Conservation (phyloP, 2,329 filamentous ascomycete species). For the Verticillium nonalfalfae region DNA sequence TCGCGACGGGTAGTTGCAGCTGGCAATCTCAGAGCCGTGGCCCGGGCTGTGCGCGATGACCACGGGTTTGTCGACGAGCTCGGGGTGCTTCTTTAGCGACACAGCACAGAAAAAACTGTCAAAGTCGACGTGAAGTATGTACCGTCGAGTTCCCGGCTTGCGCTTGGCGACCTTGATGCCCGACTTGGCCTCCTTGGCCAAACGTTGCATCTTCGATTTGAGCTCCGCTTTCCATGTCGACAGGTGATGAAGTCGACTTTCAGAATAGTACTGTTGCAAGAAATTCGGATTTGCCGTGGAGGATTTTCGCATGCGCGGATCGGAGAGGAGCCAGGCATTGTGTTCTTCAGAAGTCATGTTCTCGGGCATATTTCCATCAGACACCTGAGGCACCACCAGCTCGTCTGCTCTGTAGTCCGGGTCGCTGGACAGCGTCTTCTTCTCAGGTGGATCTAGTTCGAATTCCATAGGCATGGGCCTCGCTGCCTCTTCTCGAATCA, state of each 20-base stretch:
- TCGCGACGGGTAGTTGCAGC: slow-evolving; percentile 91
- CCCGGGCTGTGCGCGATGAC: slow-evolving; percentile 86
- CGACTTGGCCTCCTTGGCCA: slow-evolving; percentile 63
- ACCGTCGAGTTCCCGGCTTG: slow-evolving; percentile 61
- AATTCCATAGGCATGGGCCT: neutral
- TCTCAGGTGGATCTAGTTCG: neutral
- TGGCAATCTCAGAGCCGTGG: slow-evolving; percentile 88
- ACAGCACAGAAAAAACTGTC: slow-evolving; percentile 98
- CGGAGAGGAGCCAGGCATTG: slow-evolving; percentile 76
- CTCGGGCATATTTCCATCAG: slow-evolving; percentile 29
- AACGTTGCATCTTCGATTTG: slow-evolving; percentile 78
- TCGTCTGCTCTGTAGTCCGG: neutral
- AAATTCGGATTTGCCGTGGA: slow-evolving; percentile 92
- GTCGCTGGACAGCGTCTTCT: neutral
- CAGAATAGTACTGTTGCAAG: slow-evolving; percentile 87
- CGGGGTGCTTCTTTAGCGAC: slow-evolving; percentile 70
- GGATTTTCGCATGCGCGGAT: slow-evolving; percentile 80
- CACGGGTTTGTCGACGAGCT: slow-evolving; percentile 70
- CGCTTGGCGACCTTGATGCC: slow-evolving; percentile 39
- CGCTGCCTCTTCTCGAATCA: neutral
- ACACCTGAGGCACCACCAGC: too few relatives aligned
- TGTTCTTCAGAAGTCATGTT: slow-evolving; percentile 89
- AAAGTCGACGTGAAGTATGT: slow-evolving; percentile 94
- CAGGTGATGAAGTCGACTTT: slow-evolving; percentile 89
- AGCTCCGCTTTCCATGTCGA: slow-evolving; percentile 96